Evolutionary conservation across 1,284 basidiomycete genomes (phyloP), one percentile per base, ranked within the genome.

Genomic region (Ustilago lituana): DNA sequence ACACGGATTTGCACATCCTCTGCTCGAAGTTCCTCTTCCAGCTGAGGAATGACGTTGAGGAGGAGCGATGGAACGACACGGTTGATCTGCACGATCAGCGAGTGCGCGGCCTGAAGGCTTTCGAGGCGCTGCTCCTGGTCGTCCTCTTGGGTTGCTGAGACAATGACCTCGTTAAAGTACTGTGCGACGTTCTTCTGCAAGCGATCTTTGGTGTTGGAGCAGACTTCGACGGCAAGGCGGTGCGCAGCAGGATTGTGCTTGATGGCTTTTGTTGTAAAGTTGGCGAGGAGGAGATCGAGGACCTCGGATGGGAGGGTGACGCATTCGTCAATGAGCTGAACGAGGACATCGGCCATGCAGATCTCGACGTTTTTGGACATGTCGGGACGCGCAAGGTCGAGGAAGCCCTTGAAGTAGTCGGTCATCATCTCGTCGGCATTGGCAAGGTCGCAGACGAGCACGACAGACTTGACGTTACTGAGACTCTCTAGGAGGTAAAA

Each of bases 381-480:
- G 22, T 72, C 65, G 5, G 66, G 50, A 83, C 89, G 86, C 31
- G 94, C 89, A 38, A 95, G 86, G 10, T 86, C 86, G 69, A 96
- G 93, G 76, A 94, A 88, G 75, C 89, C 88, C 62, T 88, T 87
- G 82, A 98, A 97, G 70, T 93, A 89, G 27, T 91, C 88, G 45
- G 85, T 83, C 84, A 96, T 89, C 64, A 97, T 86, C 53, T 93
- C 91, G 53, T 98, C 94, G 9, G 90, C 88, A 26, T 89, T 88
- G 0, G 90, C 90, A 5, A 97, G 86, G 82, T 98, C 94, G 83
- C 92, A 93, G 10, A 98, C 89, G 63, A 98, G 87, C 3, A 94
- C 92, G 26, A 97, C 89, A 71, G 91, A 93, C 86, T 98, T 97
- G 79, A 97, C 94, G 29, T 89, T 92, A 5, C 93, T 92, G 14